Percentiles rank a stretch among this genome's conserved stretches.
Evolutionary conservation across 345 rosid species (phyloP).

Genomic region (Arabis alpina): DNA sequence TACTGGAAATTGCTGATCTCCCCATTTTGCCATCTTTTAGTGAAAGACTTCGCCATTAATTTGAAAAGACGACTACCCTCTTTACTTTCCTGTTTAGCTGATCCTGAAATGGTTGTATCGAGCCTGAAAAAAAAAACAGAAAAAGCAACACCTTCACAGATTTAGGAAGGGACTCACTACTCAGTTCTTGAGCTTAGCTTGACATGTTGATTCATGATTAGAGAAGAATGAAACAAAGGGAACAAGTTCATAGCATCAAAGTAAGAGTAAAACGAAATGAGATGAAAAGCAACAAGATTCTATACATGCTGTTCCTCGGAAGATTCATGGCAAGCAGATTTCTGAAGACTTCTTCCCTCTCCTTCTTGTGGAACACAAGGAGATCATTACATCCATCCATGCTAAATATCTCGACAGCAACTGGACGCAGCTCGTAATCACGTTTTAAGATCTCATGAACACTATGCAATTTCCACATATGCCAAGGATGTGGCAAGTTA

Average conservation of each 20-base stretch:
- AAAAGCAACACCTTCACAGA: slow-evolving; percentile 27
- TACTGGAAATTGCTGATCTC: slow-evolving; percentile 97
- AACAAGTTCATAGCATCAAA: background rate
- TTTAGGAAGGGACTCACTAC: slow-evolving; percentile 11
- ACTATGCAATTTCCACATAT: slow-evolving; percentile 85
- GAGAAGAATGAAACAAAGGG: slow-evolving; percentile 2
- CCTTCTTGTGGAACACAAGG: slow-evolving; percentile 88
- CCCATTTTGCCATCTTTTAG: slow-evolving; percentile 98
- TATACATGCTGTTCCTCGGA: slow-evolving; percentile 94
- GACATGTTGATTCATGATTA: background rate
- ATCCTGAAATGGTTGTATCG: slow-evolving; percentile 91
- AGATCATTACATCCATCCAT: slow-evolving; percentile 98
- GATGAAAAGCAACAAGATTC: slow-evolving; percentile 30
- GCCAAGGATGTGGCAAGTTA: slow-evolving; percentile 86
- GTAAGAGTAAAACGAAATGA: background rate
- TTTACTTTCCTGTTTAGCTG: slow-evolving; percentile 75
- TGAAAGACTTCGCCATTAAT: slow-evolving; percentile 85
- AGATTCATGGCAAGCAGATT: slow-evolving; percentile 90
- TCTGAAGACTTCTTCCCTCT: slow-evolving; percentile 94
- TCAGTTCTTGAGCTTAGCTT: slow-evolving; percentile 15
- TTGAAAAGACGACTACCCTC: slow-evolving; percentile 92
- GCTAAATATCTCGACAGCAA: slow-evolving; percentile 95
- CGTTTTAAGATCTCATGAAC: slow-evolving; percentile 94
- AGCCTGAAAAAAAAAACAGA: slow-evolving; percentile 54
- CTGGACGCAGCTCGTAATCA: slow-evolving; percentile 96